These are phyloP conservation scores for Tuber microsphaerosporum DNA, from an alignment of 495 filamentous ascomycete species.

Conservation along the genomic window DNA sequence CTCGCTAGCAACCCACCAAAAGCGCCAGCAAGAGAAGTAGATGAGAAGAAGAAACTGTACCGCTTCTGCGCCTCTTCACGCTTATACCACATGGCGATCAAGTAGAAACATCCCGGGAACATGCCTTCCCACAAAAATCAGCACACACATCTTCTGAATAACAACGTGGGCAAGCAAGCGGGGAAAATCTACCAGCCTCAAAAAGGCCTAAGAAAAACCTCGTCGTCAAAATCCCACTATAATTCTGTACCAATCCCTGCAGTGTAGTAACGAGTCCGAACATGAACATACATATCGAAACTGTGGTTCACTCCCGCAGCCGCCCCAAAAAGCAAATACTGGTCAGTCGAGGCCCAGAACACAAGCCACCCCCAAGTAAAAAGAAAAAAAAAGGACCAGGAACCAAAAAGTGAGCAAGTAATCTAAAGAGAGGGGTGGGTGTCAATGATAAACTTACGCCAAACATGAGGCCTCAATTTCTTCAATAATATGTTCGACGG, in stretches of 20 bases:
- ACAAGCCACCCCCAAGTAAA: background rate
- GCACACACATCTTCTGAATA: conserved; percentile 12
- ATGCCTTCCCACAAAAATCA: conserved; percentile 10
- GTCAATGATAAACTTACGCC: conserved; percentile 48
- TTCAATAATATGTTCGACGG: conserved; percentile 85
- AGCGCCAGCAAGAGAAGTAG: conserved; percentile 73
- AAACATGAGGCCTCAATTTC: conserved; percentile 69
- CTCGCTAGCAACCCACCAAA: conserved; percentile 79
- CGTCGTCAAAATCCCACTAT: conserved; percentile 68
- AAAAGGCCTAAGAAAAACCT: conserved; percentile 83
- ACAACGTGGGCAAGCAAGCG: background rate
- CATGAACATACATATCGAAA: conserved; percentile 63
- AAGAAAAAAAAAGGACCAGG: background rate
- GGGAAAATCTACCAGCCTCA: conserved; percentile 74
- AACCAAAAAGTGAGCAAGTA: background rate
- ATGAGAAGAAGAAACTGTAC: conserved; percentile 83
- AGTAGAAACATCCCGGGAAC: conserved; percentile 61
- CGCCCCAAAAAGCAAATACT: background rate
- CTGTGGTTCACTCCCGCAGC: background rate
- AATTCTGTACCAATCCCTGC: conserved; percentile 74
- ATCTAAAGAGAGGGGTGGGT: background rate
- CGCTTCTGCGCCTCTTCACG: conserved; percentile 79
- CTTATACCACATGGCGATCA: conserved; percentile 79
- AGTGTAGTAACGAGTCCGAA: conserved; percentile 72
- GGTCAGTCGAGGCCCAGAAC: background rate